These are phyloP conservation scores for Pelagophyceae sp. DNA, from an alignment of 352 stramenopile species.

Conservation along the genomic window DNA sequence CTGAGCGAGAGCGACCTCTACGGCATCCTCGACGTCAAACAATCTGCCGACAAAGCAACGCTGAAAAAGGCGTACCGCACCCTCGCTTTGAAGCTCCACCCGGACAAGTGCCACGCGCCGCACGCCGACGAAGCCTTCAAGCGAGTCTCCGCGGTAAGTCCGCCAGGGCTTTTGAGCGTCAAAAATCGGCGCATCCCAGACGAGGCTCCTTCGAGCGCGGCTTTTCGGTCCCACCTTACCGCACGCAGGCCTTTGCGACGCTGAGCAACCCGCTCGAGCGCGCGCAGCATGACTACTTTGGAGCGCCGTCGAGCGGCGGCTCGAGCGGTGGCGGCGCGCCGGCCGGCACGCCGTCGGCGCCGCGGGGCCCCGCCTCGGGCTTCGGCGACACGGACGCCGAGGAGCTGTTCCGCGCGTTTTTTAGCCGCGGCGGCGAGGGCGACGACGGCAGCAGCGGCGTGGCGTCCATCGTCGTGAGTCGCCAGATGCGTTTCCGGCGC, in stretches of 20 bases:
- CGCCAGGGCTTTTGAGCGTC: too few relatives aligned
- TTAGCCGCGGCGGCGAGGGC: conserved; percentile 36
- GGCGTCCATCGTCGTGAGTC: too few relatives aligned
- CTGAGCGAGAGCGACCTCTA: conserved; percentile 35
- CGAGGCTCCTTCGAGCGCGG: too few relatives aligned
- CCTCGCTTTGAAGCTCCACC: conserved; percentile 47
- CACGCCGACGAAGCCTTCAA: neutral
- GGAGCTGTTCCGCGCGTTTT: conserved; percentile 69
- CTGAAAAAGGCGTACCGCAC: conserved; percentile 50
- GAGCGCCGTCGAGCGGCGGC: too few relatives aligned
- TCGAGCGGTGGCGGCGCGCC: conserved; percentile 50
- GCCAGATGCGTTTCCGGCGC: too few relatives aligned
- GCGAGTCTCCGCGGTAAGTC: neutral
- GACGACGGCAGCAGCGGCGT: neutral
- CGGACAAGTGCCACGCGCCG: conserved; percentile 40
- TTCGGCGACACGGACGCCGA: conserved; percentile 46
- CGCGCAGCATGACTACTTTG: conserved; percentile 52
- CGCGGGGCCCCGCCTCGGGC: conserved; percentile 30
- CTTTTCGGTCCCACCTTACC: too few relatives aligned
- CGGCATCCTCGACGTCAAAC: conserved; percentile 36
- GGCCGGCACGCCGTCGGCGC: conserved; percentile 27
- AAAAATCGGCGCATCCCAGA: too few relatives aligned
- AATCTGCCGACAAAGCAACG: conserved; percentile 32
- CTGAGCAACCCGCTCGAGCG: conserved; percentile 51
- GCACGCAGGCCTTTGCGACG: conserved; percentile 84